phyloP scores from a whole-genome alignment of 352 stramenopile genomes.

The Hyaloperonospora arabidopsidis region DNA sequence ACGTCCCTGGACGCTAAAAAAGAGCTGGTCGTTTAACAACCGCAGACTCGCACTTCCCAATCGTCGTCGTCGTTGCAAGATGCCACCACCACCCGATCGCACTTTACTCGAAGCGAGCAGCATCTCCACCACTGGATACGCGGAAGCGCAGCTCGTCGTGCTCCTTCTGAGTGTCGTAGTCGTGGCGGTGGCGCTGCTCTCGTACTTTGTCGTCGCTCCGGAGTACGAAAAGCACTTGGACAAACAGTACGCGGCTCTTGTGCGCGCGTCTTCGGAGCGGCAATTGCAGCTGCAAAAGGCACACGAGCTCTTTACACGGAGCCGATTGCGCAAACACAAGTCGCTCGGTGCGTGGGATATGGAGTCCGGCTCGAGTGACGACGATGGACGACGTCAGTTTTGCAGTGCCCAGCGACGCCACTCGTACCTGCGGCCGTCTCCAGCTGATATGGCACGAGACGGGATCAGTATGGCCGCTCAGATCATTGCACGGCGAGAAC shows the following conservation, averaged over 20 bases:
- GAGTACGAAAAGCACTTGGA: slow-evolving; percentile 69
- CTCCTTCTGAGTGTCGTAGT: slow-evolving; percentile 47
- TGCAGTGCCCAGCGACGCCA: slow-evolving; percentile 14
- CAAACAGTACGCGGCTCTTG: slow-evolving; percentile 43
- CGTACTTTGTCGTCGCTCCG: slow-evolving; percentile 70
- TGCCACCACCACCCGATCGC: no score
- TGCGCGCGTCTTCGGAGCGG: slow-evolving; percentile 25
- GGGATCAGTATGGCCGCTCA: slow-evolving; percentile 12
- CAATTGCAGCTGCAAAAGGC: slow-evolving; percentile 20
- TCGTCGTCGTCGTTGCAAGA: no score
- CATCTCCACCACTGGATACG: slow-evolving; percentile 19
- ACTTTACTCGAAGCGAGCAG: no score
- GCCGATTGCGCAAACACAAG: slow-evolving; percentile 32
- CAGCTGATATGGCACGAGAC: slow-evolving; percentile 11
- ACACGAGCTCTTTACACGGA: slow-evolving; percentile 18
- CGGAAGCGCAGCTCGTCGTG: slow-evolving; percentile 47
- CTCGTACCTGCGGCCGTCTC: slow-evolving; percentile 19
- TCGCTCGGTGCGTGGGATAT: slow-evolving; percentile 39
- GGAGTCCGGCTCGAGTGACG: slow-evolving; percentile 41
- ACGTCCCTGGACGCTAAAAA: no score
- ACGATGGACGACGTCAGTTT: slow-evolving; percentile 20
- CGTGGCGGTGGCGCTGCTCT: slow-evolving; percentile 54
- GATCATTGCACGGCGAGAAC: slow-evolving; percentile 15
- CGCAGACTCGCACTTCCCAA: no score
- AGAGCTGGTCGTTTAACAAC: no score